Evolutionary conservation across 2,329 filamentous ascomycete genomes (phyloP).

Genomic region (Aspergillus pseudotamarii): DNA sequence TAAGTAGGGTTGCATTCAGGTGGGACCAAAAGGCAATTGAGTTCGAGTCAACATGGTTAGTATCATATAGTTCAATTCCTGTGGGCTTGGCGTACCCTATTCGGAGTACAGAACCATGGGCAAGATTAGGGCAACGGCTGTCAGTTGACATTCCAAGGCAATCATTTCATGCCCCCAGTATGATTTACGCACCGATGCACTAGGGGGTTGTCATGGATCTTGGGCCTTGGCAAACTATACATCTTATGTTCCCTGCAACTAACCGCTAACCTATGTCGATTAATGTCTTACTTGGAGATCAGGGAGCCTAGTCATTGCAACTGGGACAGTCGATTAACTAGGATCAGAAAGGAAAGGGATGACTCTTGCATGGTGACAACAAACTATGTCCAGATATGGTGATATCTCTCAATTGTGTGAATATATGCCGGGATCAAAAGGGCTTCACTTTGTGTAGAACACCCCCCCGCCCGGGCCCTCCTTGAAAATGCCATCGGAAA

Average conservation of each 20-base stretch:
- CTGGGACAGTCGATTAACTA: no score
- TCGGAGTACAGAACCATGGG: not conserved
- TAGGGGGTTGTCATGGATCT: rapidly evolving
- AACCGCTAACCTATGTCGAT: not conserved
- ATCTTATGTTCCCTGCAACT: not conserved
- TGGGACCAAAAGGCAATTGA: not conserved
- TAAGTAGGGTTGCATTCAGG: not conserved
- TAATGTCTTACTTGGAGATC: not conserved
- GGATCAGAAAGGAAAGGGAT: not conserved
- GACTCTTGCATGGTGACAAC: no score
- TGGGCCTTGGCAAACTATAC: not conserved
- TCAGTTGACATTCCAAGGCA: not conserved
- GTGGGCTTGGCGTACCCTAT: not conserved
- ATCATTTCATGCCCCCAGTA: not conserved
- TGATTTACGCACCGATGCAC: not conserved
- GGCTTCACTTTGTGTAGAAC: not conserved
- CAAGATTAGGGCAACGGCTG: not conserved
- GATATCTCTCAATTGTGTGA: no score
- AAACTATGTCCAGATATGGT: no score
- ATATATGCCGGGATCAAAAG: not conserved
- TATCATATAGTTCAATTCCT: not conserved
- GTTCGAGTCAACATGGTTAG: not conserved
- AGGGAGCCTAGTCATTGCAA: not conserved
- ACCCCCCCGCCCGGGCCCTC: no score
- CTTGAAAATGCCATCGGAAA: not conserved